A percentile compares a stretch with the other conserved stretches of the same genome.
These are phyloP conservation scores for Laburnicola sp. DNA, from an alignment of 2,329 filamentous ascomycete species.

Conservation along the genomic window DNA sequence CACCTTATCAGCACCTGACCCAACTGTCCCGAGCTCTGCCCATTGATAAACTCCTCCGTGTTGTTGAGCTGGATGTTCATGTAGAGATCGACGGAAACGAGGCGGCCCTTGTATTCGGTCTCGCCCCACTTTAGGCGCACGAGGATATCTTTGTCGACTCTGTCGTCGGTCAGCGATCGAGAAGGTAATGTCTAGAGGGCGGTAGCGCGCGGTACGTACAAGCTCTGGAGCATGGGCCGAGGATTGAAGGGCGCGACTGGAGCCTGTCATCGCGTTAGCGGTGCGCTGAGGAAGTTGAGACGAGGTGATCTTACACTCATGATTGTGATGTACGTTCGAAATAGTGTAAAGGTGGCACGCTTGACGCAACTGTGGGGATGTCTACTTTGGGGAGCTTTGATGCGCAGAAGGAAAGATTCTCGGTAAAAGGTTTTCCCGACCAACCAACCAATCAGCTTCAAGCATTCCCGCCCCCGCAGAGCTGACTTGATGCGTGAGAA, in stretches of 20 bases:
- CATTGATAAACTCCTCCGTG: constrained; percentile 89
- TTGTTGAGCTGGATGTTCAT: constrained; percentile 96
- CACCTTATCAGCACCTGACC: constrained; percentile 92
- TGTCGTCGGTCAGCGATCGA: constrained; percentile 41
- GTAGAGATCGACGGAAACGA: constrained; percentile 94
- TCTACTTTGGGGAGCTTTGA: constrained; percentile 2
- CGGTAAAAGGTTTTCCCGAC: constrained; percentile 8
- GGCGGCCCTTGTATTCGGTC: constrained; percentile 91
- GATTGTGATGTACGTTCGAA: constrained; percentile 15
- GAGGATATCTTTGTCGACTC: constrained; percentile 85
- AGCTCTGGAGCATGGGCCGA: constrained; percentile 90
- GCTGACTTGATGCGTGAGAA: background rate
- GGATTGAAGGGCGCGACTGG: constrained; percentile 86
- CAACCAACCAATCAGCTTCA: constrained; percentile 11
- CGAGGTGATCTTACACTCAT: constrained; percentile 44
- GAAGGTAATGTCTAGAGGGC: background rate
- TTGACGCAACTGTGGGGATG: background rate
- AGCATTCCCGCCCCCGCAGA: constrained; percentile 15
- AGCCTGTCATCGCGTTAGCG: constrained; percentile 26
- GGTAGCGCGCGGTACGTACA: constrained; percentile 61
- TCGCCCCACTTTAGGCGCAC: constrained; percentile 98
- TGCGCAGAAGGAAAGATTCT: background rate
- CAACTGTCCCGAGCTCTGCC: constrained; percentile 79
- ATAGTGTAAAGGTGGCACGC: background rate
- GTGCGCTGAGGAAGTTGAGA: background rate